Conservation (phyloP, 2,329 filamentous ascomycete species). For the Zymoseptoria ardabiliae region DNA sequence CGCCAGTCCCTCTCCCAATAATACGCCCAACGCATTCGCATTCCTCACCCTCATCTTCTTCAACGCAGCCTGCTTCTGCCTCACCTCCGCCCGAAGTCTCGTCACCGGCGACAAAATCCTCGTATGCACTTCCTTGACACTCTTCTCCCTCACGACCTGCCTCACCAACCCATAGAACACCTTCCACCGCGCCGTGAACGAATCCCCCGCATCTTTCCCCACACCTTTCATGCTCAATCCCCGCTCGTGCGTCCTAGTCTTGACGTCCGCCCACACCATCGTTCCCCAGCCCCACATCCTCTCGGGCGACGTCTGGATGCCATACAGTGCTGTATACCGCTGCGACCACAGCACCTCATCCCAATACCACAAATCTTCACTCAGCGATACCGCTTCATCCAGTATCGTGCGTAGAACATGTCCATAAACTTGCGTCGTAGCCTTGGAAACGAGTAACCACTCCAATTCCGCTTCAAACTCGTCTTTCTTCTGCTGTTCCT, state of each 20-base stretch:
- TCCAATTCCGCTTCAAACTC: conserved; percentile 71
- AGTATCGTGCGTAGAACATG: conserved; percentile 68
- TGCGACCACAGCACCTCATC: conserved; percentile 77
- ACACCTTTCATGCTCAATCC: conserved; percentile 21
- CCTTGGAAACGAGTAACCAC: conserved; percentile 87
- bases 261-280: conserved; percentile 61
- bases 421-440: conserved; percentile 84
- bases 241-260: conserved; percentile 27
- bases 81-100: conserved; percentile 64
- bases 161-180: conserved; percentile 73
- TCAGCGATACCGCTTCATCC: conserved; percentile 74
- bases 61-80: conserved; percentile 64
- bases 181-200: conserved; percentile 25
- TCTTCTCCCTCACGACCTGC: conserved; percentile 66
- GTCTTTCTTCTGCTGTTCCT: conserved; percentile 10
- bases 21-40: conserved; percentile 75
- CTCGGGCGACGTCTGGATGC: conserved; percentile 74
- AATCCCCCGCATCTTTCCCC: conserved; percentile 25
- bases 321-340: conserved; percentile 71
- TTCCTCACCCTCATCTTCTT: conserved; percentile 70
- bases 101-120: conserved; percentile 73
- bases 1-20: conserved; percentile 78
- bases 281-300: conserved; percentile 65
- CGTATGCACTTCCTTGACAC: conserved; percentile 62
- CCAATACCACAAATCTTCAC: conserved; percentile 93